Evolutionary conservation across 257 asterid species (phyloP), one percentile per base, ranked within the genome.

Genomic region (Striga asiatica): DNA sequence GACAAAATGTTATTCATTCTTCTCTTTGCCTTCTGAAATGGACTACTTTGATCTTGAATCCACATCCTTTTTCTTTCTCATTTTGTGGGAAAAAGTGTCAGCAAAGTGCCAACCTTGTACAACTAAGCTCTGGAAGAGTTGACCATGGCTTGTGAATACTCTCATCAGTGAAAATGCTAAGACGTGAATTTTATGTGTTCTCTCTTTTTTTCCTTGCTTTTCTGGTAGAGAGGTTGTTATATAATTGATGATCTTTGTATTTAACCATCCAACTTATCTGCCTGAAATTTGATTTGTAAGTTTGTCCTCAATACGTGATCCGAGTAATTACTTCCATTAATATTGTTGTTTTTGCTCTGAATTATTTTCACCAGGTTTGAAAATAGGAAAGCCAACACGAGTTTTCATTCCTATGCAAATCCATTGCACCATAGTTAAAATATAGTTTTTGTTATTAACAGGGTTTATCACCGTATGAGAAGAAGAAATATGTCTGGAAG

Each of bases 401-500:
- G 41, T 22, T 21, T 6, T 43, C 23, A 4, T 28, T 55, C 46
- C 42, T 46, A 32, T 63, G 43, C 28, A 25, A 21, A 34, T n/a
- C 4, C 50, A 8, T 60, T 56, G 19, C 56, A 58, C 56, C 10
- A 58, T n/a, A 37, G 31, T 32, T 62, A 35, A 3, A 28, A 11
- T 43, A 43, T 32, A 20, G 32, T 62, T 27, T 41, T 41, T 58
- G 53, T 54, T 53, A 23, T 38, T 71, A 58, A 56, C 89, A 93
- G 99, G 94, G 87, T 50, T 71, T 81, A 69, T 67, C 99, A 63
- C 96, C 81, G 54, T 83, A 88, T 58, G 99, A 88, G 78, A 93
- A 93, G 88, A 93, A 93, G 3, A 93, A 93, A 61, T 93, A 93
- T 61, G 97, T 93, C 54, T 93, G 99, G 99, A 93, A 93, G 69